Evolutionary conservation across 1,284 basidiomycete species (phyloP).

Genomic region (Ustilago shanxiensis): DNA sequence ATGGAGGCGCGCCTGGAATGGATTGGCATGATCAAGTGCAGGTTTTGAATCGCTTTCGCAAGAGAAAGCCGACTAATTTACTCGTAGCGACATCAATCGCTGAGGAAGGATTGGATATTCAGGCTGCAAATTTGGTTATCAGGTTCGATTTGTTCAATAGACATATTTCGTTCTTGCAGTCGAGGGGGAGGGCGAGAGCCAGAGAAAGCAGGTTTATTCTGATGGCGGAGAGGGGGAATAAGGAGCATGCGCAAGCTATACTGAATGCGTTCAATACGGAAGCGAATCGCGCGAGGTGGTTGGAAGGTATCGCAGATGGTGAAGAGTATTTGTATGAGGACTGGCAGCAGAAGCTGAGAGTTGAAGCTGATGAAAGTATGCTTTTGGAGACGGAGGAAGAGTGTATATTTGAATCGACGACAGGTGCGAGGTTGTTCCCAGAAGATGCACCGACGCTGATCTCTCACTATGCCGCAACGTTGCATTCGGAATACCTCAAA

Average conservation of each 20-base stretch:
- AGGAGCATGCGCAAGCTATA: conserved; percentile 26
- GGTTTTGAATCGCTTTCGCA: conserved; percentile 51
- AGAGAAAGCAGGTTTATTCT: conserved; percentile 45
- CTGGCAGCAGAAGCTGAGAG: conserved; percentile 30
- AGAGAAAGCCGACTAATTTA: conserved; percentile 50
- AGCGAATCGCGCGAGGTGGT: conserved; percentile 35
- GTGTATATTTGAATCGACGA: conserved; percentile 29
- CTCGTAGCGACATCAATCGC: conserved; percentile 60
- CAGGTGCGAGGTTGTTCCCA: conserved; percentile 47
- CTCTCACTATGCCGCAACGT: conserved; percentile 43
- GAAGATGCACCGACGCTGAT: conserved; percentile 45
- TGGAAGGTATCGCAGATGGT: conserved; percentile 25
- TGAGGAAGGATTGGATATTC: conserved; percentile 62
- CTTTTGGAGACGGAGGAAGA: background rate
- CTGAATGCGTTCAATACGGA: conserved; percentile 36
- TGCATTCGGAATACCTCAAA: conserved; percentile 33
- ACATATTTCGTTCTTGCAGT: conserved; percentile 59
- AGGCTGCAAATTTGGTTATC: conserved; percentile 57
- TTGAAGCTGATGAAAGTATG: conserved; percentile 18
- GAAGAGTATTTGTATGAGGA: conserved; percentile 15
- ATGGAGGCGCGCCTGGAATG: conserved; percentile 36
- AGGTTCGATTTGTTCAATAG: conserved; percentile 59
- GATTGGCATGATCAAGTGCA: conserved; percentile 55
- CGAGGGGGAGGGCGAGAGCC: conserved; percentile 49
- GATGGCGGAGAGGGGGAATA: conserved; percentile 43